Base-by-base conservation (phyloP, 2,329 filamentous ascomycete genomes). In the Colletotrichum falcatum region DNA sequence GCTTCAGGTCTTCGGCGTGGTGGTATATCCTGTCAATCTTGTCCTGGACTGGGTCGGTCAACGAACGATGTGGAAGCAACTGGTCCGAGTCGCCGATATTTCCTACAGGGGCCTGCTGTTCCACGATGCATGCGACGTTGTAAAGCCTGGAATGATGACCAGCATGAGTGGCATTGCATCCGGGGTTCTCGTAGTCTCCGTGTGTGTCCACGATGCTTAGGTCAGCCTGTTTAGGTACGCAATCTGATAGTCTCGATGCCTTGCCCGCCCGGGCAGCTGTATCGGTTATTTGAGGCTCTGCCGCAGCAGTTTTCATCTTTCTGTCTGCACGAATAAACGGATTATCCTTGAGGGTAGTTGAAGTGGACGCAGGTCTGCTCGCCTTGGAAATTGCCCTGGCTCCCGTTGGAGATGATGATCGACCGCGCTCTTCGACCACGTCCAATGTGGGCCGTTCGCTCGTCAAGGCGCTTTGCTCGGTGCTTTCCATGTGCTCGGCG, bases 1-100 rank as follows among this genome's bases (percentile, higher is more conserved):
- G 75, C 61, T 81, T 76, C 6, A 83, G 76, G 30, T 79, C 77
- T 48, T 80, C 72, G 9, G 78, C 77, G 70, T 81, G 78, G 3
- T 78, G 77, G 61, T 79, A 77, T 1, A 80, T 71, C 49, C 76
- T 72, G 60, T 78, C 75, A 54, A 81, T 77, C 49, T 77, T 76
- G 64, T 74, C 66, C 39, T 75, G 67, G n/a, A 77, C 30, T 6
- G 63, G 70, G 37, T 71, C 65, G 20, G 30, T 16, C 48, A 64
- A 35, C 26, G 53, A 48, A 20, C 28, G 30, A 39, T 71, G 58
- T 20, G 74, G 56, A 14, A 7, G 35, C 3, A 44, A 5, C 4
- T 42, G 39, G 37, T 53, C 28, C 11, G 35, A 28, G 16, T 71
- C 61, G 16, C 61, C 63, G 26, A 71, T 73, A 6, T 59, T 28